A percentile compares a stretch with the other conserved stretches of the same genome.
Evolutionary conservation across 768 basidiomycete genomes (phyloP).

Genomic region (Agrocybe pediades): DNA sequence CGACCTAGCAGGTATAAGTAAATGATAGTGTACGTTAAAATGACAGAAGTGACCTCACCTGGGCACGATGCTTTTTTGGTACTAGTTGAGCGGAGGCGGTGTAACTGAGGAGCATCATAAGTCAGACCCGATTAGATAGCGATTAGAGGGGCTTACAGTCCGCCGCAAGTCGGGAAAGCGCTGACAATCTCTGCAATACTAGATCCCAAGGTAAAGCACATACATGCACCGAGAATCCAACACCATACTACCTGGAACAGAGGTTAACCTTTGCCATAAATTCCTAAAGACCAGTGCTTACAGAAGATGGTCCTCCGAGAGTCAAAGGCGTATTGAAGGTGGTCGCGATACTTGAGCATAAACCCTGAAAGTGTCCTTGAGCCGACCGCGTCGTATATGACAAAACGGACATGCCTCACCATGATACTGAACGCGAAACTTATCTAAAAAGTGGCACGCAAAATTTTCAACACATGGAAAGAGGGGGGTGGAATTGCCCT

Average conservation of each 20-base stretch:
- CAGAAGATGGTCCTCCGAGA: slow-evolving; percentile 70
- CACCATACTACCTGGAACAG: slow-evolving; percentile 61
- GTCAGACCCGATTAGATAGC: neutral
- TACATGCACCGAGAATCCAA: slow-evolving; percentile 70
- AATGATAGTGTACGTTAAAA: neutral
- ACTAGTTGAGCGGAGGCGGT: slow-evolving; percentile 81
- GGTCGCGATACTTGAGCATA: slow-evolving; percentile 77
- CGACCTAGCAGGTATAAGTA: slow-evolving; percentile 42
- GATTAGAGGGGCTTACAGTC: slow-evolving; percentile 46
- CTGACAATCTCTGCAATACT: slow-evolving; percentile 80
- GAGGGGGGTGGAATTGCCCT: neutral
- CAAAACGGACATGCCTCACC: slow-evolving; percentile 33
- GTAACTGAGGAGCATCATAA: slow-evolving; percentile 44
- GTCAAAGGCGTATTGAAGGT: slow-evolving; percentile 77
- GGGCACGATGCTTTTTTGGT: slow-evolving; percentile 64
- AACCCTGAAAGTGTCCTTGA: slow-evolving; percentile 40
- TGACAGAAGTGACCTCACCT: slow-evolving; percentile 33
- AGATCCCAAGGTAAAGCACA: slow-evolving; percentile 75
- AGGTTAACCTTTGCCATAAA: slow-evolving; percentile 1
- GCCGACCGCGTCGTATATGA: slow-evolving; percentile 9
- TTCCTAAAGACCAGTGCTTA: slow-evolving; percentile 26
- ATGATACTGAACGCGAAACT: slow-evolving; percentile 82
- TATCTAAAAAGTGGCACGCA: slow-evolving; percentile 41
- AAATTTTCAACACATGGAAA: neutral
- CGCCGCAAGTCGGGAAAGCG: slow-evolving; percentile 75